Evolutionary conservation across 1,284 basidiomycete species (phyloP).

Genomic region (Omphalotus olearius): DNA sequence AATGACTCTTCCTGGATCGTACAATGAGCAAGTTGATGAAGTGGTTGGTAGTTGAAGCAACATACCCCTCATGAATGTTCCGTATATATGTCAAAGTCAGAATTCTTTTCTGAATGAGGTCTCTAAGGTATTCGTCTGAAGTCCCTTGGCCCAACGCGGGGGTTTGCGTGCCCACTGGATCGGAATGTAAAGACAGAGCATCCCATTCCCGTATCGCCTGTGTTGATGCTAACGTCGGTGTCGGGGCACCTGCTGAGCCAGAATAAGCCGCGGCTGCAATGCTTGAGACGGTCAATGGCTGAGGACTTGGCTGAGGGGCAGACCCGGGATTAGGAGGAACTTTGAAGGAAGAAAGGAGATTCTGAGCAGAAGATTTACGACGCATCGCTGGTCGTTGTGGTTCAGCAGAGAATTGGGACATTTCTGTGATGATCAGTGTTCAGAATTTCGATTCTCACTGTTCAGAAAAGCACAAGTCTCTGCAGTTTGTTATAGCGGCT

Average conservation of each 20-base stretch:
- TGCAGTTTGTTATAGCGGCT: neutral
- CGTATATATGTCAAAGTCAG: slow-evolving; percentile 80
- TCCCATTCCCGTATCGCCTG: slow-evolving; percentile 63
- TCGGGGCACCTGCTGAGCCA: slow-evolving; percentile 35
- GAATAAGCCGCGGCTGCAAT: slow-evolving; percentile 28
- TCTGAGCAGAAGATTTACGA: slow-evolving; percentile 80
- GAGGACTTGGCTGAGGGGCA: slow-evolving; percentile 26
- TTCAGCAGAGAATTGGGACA: slow-evolving; percentile 8
- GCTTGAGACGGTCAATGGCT: slow-evolving; percentile 26
- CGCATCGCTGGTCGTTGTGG: slow-evolving; percentile 61
- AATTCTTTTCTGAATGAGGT: slow-evolving; percentile 78
- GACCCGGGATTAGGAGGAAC: slow-evolving; percentile 20
- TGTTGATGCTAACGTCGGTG: slow-evolving; percentile 41
- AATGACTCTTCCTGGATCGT: slow-evolving; percentile 64
- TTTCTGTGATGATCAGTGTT: neutral
- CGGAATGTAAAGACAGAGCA: slow-evolving; percentile 56
- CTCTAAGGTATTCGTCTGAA: slow-evolving; percentile 70
- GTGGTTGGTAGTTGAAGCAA: slow-evolving; percentile 14
- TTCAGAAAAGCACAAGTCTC: neutral
- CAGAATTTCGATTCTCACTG: neutral
- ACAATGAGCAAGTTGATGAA: slow-evolving; percentile 6
- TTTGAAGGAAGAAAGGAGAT: slow-evolving; percentile 77
- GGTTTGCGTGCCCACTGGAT: slow-evolving; percentile 35
- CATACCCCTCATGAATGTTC: slow-evolving; percentile 80
- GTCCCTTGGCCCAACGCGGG: slow-evolving; percentile 55